Evolutionary conservation across 495 filamentous ascomycete genomes (phyloP).

Genomic region (Parathielavia hyrcaniae): DNA sequence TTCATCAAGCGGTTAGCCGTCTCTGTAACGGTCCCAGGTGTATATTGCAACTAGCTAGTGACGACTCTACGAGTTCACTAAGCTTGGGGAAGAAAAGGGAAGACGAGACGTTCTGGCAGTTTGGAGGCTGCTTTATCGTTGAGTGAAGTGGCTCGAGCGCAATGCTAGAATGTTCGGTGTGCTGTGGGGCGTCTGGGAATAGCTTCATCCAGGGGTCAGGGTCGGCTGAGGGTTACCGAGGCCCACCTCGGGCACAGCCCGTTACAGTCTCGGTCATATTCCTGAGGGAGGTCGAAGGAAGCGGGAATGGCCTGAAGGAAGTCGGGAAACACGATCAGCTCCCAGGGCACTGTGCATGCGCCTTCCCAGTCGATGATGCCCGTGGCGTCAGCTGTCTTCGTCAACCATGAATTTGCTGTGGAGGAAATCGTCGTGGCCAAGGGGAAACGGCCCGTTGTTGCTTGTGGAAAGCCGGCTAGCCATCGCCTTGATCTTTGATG

Average conservation of each 20-base stretch:
- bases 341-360: constrained; percentile 30
- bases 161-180: no score
- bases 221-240: no score
- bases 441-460: constrained; percentile 25
- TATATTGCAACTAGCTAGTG: no score
- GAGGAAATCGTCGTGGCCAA: constrained; percentile 31
- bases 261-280: constrained; percentile 14
- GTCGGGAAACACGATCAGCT: constrained; percentile 14
- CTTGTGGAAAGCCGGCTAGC: constrained; percentile 15
- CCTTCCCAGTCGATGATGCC: constrained; percentile 37
- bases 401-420: constrained; percentile 37
- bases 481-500: constrained; percentile 14
- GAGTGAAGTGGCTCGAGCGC: no score
- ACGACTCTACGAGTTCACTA: no score
- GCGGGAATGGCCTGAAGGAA: constrained; percentile 13
- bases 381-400: constrained; percentile 23
- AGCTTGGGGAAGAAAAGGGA: no score
- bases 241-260: no score
- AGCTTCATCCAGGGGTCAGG: no score
- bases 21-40: no score
- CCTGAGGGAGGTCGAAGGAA: constrained; percentile 8
- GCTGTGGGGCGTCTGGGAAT: no score
- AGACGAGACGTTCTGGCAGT: no score
- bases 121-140: no score
- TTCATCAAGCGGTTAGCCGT: constrained; percentile 12